A percentile compares a stretch with the other conserved stretches of the same genome.
These are phyloP conservation scores for Scheffersomyces lignosus DNA, from an alignment of 805 yeast species.

Conservation along the genomic window DNA sequence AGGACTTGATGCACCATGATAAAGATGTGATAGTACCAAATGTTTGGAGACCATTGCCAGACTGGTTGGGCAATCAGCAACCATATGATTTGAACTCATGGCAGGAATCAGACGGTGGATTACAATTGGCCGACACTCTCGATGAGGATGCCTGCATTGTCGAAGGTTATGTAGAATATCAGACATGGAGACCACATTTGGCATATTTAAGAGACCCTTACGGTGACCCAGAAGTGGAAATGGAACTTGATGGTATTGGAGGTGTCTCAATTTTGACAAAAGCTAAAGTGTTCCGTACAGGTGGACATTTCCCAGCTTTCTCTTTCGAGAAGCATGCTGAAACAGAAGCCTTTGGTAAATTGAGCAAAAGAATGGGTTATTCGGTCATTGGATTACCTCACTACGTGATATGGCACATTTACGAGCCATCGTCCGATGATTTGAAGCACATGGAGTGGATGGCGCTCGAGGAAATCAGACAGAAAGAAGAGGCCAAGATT, in stretches of 20 bases:
- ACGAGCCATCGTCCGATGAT: constrained; percentile 94
- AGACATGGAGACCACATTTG: constrained; percentile 96
- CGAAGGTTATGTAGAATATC: constrained; percentile 96
- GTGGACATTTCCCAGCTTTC: constrained; percentile 95
- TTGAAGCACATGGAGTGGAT: constrained; percentile 84
- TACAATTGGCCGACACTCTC: constrained; percentile 69
- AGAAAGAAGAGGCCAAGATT: constrained; percentile 59
- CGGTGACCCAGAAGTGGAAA: constrained; percentile 91
- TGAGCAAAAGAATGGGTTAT: constrained; percentile 83
- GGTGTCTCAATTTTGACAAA: constrained; percentile 92
- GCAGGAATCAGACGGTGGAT: constrained; percentile 83
- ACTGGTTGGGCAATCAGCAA: constrained; percentile 81
- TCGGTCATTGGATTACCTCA: constrained; percentile 89
- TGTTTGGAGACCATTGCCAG: constrained; percentile 88
- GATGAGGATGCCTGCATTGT: constrained; percentile 96
- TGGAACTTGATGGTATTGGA: constrained; percentile 95
- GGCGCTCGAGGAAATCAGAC: constrained; percentile 75
- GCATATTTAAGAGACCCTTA: constrained; percentile 93
- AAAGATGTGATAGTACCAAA: constrained; percentile 93
- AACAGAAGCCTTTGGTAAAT: constrained; percentile 94
- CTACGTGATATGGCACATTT: constrained; percentile 47
- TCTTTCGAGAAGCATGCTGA: constrained; percentile 96
- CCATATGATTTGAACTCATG: constrained; percentile 84
- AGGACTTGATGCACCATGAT: constrained; percentile 89
- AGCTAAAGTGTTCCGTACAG: constrained; percentile 81